Conservation (phyloP, 1,139 yeast species). For the Geotrichum macrosporum region DNA sequence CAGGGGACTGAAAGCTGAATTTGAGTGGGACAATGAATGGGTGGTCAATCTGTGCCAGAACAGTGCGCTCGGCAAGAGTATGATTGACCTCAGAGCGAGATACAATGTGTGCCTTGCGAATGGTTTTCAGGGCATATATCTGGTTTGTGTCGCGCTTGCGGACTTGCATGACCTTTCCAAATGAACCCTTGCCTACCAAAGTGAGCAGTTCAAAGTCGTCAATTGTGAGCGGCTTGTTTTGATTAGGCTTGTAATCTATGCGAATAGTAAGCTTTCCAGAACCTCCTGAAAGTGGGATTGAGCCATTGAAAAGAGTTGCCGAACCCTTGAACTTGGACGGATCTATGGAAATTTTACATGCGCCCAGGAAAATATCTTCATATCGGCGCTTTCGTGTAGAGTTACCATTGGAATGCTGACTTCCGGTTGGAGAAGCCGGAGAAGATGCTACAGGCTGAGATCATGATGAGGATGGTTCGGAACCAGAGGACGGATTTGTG, state of each 20-base stretch:
- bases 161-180: constrained; percentile 98
- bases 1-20: constrained; percentile 94
- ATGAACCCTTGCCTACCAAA: constrained; percentile 96
- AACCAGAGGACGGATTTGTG: no score
- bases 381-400: constrained; percentile 14
- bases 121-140: constrained; percentile 87
- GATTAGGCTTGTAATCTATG: constrained; percentile 69
- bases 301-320: constrained; percentile 16
- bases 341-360: constrained; percentile 31
- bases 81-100: constrained; percentile 94
- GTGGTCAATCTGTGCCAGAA: constrained; percentile 82
- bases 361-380: constrained; percentile 40
- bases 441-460: no score
- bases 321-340: constrained; percentile 16
- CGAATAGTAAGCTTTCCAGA: constrained; percentile 51
- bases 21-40: constrained; percentile 98
- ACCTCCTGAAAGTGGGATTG: constrained; percentile 34
- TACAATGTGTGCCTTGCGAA: constrained; percentile 89
- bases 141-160: constrained; percentile 91
- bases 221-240: constrained; percentile 62
- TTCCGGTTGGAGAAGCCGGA: constrained; percentile 5
- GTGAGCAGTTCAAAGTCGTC: constrained; percentile 90
- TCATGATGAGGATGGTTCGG: no score
- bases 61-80: constrained; percentile 93
- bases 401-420: not conserved